Conservation (phyloP, 805 yeast genomes). For the Sungouiozyma intestinalis region DNA sequence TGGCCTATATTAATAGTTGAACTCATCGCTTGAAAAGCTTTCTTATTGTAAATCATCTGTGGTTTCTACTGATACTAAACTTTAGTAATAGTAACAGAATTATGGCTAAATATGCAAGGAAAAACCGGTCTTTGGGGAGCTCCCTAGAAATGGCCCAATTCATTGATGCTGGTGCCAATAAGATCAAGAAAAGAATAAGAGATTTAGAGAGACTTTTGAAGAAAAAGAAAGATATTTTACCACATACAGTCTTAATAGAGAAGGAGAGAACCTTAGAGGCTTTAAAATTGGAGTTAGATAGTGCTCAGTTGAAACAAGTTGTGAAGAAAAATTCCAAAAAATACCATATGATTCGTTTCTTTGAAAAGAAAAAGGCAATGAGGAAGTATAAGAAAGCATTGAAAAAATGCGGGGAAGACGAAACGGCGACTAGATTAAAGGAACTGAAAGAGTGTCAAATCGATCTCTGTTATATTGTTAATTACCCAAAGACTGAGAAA, state of each 20-base stretch:
- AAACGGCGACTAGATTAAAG: slow-evolving; percentile 17
- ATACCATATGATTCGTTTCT: slow-evolving; percentile 89
- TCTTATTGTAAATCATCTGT: background rate
- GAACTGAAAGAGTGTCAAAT: slow-evolving; percentile 44
- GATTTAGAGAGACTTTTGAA: slow-evolving; percentile 65
- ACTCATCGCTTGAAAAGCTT: background rate
- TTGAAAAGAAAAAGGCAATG: slow-evolving; percentile 78
- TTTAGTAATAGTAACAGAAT: background rate
- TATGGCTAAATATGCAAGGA: slow-evolving; percentile 4
- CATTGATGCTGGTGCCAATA: slow-evolving; percentile 35
- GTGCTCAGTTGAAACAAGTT: slow-evolving; percentile 35
- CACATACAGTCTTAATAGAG: slow-evolving; percentile 54
- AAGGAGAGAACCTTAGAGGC: slow-evolving; percentile 71
- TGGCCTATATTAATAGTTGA: background rate
- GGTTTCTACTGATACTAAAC: background rate
- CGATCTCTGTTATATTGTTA: slow-evolving; percentile 63
- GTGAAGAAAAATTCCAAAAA: slow-evolving; percentile 50
- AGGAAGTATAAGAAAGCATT: slow-evolving; percentile 48
- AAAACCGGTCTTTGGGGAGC: slow-evolving; percentile 11
- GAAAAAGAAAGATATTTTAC: slow-evolving; percentile 43
- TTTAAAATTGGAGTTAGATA: slow-evolving; percentile 45
- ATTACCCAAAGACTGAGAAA: slow-evolving; percentile 71
- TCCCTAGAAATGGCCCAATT: slow-evolving; percentile 30
- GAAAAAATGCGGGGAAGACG: slow-evolving; percentile 22
- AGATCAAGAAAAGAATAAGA: slow-evolving; percentile 75